A percentile compares a stretch with the other conserved stretches of the same genome.
phyloP scores from a whole-genome alignment of 805 yeast genomes.

The Candida odintsovae region DNA sequence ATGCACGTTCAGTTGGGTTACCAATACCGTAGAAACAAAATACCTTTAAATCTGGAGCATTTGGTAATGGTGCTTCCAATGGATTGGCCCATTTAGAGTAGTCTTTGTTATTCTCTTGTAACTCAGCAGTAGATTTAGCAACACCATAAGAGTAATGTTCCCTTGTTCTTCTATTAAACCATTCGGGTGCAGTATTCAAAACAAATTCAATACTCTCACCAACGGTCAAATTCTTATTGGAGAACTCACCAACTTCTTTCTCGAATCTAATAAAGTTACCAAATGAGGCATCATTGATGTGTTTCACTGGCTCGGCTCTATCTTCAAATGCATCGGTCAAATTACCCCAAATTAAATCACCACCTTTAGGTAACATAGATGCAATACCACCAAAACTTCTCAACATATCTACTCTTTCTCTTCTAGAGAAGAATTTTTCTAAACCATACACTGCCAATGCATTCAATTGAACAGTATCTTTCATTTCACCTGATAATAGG shows the following conservation, averaged over 20 bases:
- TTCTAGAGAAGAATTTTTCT: slow-evolving; percentile 87
- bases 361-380: slow-evolving; percentile 96
- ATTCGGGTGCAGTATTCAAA: slow-evolving; percentile 59
- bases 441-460: slow-evolving; percentile 90
- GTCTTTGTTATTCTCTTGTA: slow-evolving; percentile 58
- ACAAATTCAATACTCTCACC: slow-evolving; percentile 62
- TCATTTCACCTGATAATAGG: slow-evolving; percentile 95
- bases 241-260: slow-evolving; percentile 36
- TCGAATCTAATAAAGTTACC: slow-evolving; percentile 73
- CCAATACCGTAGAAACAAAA: slow-evolving; percentile 96
- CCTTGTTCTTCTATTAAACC: slow-evolving; percentile 62
- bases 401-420: slow-evolving; percentile 81
- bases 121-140: slow-evolving; percentile 54
- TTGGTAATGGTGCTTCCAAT: slow-evolving; percentile 82
- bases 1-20: slow-evolving; percentile 92
- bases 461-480: slow-evolving; percentile 91
- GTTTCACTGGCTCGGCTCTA: not conserved
- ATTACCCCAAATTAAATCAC: slow-evolving; percentile 84
- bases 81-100: slow-evolving; percentile 93
- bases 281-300: slow-evolving; percentile 35
- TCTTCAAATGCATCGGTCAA: slow-evolving; percentile 68
- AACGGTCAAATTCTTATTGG: slow-evolving; percentile 54
- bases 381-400: slow-evolving; percentile 92
- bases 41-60: slow-evolving; percentile 88
- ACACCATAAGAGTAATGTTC: slow-evolving; percentile 78